Evolutionary conservation across 2,329 filamentous ascomycete genomes (phyloP), one percentile per base, ranked within the genome.

Genomic region (Cytospora schulzeri): DNA sequence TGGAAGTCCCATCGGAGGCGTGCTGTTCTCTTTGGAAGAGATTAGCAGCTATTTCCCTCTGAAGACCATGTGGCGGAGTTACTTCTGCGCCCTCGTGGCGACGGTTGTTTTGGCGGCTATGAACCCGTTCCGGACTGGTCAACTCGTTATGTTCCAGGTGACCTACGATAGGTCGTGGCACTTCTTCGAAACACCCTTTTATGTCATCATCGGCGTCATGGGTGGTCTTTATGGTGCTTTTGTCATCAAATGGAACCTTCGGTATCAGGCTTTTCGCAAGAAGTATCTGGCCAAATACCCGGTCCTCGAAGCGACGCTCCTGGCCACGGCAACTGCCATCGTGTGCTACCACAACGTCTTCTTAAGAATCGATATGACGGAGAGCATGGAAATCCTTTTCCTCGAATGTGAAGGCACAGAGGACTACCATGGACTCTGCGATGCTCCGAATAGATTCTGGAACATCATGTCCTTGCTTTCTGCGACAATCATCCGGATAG

Each of bases 141-240:
- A 99, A 74, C 84, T 99, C 51, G 95, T 99, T 85, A 98, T 99
- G 94, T 99, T 99, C 77, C 93, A 97, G 72, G 94, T 99, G 72
- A 88, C 88, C 71, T 99, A 99, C 74, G 94, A 98, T 76, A 90
- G 94, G 50, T 90, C 91, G 50, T 99, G 95, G 95, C 95, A 99
- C 78, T 97, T 97, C 73, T 99, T 99, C 73, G 95, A 99, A 75
- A 83, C 95, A 4, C 77, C 97, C 29, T 98, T 98, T 74, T 99
- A 96, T 77, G 85, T 97, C 69, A 81, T 97, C 60, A 87, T 99
- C 68, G 95, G 95, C 55, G 84, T 95, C 31, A 98, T 99, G 71
- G 95, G 95, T 50, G 95, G 95, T 7, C 82, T 98, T 3, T 99
- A 99, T 70, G 95, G 95, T 63, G 94, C 94, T 17, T 92, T 98